A percentile compares a stretch with the other conserved stretches of the same genome.
Conservation (phyloP, 371 early-diverging fungal genomes). For the Vairimorpha apis region DNA sequence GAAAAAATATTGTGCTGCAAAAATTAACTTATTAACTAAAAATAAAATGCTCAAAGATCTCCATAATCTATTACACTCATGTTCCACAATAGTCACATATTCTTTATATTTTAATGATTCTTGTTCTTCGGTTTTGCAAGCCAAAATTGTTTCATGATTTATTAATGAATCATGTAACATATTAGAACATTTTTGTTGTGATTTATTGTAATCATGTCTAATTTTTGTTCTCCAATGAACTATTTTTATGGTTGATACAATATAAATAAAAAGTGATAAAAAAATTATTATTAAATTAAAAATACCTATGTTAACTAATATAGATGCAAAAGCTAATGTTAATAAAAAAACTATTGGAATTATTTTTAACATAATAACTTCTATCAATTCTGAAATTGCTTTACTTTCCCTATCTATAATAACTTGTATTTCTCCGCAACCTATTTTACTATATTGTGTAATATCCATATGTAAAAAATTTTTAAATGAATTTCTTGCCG, state of each 20-base stretch:
- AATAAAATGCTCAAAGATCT: conserved; percentile 52
- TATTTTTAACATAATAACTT: conserved; percentile 52
- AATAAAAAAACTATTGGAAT: conserved; percentile 35
- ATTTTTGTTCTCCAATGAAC: conserved; percentile 56
- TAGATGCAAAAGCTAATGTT: not conserved
- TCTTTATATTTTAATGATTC: conserved; percentile 49
- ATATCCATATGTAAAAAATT: conserved; percentile 49
- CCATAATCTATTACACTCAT: conserved; percentile 26
- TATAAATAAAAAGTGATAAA: conserved; percentile 39
- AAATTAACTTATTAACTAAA: conserved; percentile 52
- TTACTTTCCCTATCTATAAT: conserved; percentile 52
- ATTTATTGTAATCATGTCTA: conserved; percentile 41
- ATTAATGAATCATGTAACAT: conserved; percentile 46
- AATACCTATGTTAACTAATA: conserved; percentile 21
- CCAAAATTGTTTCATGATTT: conserved; percentile 57
- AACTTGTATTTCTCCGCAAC: conserved; percentile 53
- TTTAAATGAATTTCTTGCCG: conserved; percentile 44
- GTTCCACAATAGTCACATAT: conserved; percentile 31
- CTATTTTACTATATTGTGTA: conserved; percentile 32
- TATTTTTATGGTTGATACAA: conserved; percentile 52
- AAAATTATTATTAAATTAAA: conserved; percentile 37
- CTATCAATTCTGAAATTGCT: conserved; percentile 58
- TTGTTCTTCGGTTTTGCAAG: conserved; percentile 47
- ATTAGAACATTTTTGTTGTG: conserved; percentile 42
- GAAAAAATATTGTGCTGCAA: conserved; percentile 32